Evolutionary conservation across 495 filamentous ascomycete species (phyloP).

Genomic region (Sordaria brevicollis): DNA sequence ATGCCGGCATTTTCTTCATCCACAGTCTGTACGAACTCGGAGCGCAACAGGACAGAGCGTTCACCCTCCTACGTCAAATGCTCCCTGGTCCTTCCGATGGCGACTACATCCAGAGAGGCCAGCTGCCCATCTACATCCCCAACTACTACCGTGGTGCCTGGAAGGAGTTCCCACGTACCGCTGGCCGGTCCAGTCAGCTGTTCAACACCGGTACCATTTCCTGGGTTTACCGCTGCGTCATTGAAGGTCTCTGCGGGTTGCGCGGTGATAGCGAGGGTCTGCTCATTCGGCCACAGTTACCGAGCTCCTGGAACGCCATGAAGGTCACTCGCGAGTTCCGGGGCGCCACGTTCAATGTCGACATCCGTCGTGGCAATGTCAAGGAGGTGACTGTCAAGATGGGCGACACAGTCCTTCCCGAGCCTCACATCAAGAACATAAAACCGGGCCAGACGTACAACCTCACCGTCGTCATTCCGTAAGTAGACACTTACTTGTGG

Average conservation of each 20-base stretch:
- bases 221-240: conserved; percentile 45
- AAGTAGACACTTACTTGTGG: neutral
- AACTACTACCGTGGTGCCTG: conserved; percentile 49
- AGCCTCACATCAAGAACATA: conserved; percentile 29
- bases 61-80: conserved; percentile 37
- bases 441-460: conserved; percentile 28
- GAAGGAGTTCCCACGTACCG: conserved; percentile 38
- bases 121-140: conserved; percentile 45
- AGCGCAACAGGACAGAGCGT: conserved; percentile 39
- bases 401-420: conserved; percentile 22
- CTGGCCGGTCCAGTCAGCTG: conserved; percentile 42
- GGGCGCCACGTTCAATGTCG: conserved; percentile 38
- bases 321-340: conserved; percentile 40
- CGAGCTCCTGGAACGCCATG: conserved; percentile 36
- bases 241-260: conserved; percentile 44
- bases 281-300: conserved; percentile 37
- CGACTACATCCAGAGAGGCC: conserved; percentile 43
- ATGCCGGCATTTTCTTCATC: conserved; percentile 43
- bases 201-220: conserved; percentile 49
- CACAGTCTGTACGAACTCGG: conserved; percentile 40
- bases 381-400: conserved; percentile 30
- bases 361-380: conserved; percentile 33
- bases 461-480: conserved; percentile 29
- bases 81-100: conserved; percentile 40
- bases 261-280: conserved; percentile 38